Base-by-base conservation (phyloP, 495 filamentous ascomycete species). In the Tricharina praecox region DNA sequence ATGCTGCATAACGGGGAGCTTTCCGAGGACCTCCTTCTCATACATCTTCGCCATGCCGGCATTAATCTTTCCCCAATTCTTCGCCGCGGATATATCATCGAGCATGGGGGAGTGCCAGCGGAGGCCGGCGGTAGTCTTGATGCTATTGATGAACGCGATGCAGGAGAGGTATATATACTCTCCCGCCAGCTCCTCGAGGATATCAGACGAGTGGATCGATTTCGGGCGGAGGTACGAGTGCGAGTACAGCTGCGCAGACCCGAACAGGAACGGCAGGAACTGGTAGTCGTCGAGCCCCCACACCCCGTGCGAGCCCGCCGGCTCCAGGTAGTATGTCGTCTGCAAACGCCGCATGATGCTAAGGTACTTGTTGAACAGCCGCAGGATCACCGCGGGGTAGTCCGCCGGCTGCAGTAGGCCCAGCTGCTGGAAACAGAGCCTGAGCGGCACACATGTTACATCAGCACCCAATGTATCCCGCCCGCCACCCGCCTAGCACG, bases 271-370 rank as follows among this genome's bases (percentile, higher is more conserved):
- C 0, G 92, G 92, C 10, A 94, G 68, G 67, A 96, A 99, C 53
- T 93, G 88, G 70, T 96, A 93, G 62, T 99, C 90, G 58, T 99
- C 90, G 16, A 99, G 70, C 3, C 90, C 90, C 90, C 90, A 97
- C 23, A 97, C 90, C 13, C 88, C 88, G 56, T 93, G 85, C 4
- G 85, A 90, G 18, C 86, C 88, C 0, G 90, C 90, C 4, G 90
- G 90, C 56, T 97, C 90, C 37, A 97, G 77, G 41, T 90, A 94
- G 65, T 96, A 97, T 19, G 81, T 82, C 41, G 73, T 77, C 59
- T 96, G 93, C 3, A 96, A 69, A 7, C 67, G 66, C 23, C 86
- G 82, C 69, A 93, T 80, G 34, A 95, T 71, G 16, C 69, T 64
- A 2, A 96, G 72, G 55, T 96, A 96, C 35, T 76, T 75, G 13